A percentile compares a stretch with the other conserved stretches of the same genome.
phyloP scores from a whole-genome alignment of 768 basidiomycete species.

The Xerocomus potaroensis region DNA sequence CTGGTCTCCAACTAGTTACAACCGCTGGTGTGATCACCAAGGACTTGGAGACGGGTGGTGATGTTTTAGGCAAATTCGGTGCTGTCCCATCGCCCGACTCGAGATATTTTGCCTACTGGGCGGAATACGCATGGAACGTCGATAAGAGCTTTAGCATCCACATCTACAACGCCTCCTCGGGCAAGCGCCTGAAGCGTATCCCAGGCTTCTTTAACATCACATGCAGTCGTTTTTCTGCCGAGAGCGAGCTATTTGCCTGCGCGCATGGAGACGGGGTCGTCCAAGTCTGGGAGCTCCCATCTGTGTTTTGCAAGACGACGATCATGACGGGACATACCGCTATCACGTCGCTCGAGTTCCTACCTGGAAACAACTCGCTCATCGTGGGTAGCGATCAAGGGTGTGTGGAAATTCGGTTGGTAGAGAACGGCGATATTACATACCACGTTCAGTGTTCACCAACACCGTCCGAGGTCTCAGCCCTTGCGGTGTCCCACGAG shows the following conservation, averaged over 20 bases:
- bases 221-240: conserved; percentile 10
- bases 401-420: conserved; percentile 10
- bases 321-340: conserved; percentile 9
- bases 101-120: conserved; percentile 18
- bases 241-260: conserved; percentile 11
- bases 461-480: conserved; percentile 6
- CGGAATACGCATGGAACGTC: conserved; percentile 15
- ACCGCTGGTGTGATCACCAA: conserved; percentile 2
- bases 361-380: conserved; percentile 8
- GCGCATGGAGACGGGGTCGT: conserved; percentile 15
- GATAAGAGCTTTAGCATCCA: conserved; percentile 14
- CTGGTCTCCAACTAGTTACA: conserved; percentile 5
- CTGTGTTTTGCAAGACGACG: conserved; percentile 1
- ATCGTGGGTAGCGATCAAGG: conserved; percentile 11
- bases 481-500: conserved; percentile 10
- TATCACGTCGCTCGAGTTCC: conserved; percentile 11
- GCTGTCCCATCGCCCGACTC: conserved; percentile 14
- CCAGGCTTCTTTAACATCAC: conserved; percentile 13
- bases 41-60: conserved; percentile 11
- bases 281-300: conserved; percentile 18
- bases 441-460: conserved; percentile 4
- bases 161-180: conserved; percentile 13
- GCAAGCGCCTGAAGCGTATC: conserved; percentile 13
- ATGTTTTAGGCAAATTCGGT: neutral
- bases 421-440: conserved; percentile 11